phyloP scores from a whole-genome alignment of 768 basidiomycete species.

The Mycena venus region DNA sequence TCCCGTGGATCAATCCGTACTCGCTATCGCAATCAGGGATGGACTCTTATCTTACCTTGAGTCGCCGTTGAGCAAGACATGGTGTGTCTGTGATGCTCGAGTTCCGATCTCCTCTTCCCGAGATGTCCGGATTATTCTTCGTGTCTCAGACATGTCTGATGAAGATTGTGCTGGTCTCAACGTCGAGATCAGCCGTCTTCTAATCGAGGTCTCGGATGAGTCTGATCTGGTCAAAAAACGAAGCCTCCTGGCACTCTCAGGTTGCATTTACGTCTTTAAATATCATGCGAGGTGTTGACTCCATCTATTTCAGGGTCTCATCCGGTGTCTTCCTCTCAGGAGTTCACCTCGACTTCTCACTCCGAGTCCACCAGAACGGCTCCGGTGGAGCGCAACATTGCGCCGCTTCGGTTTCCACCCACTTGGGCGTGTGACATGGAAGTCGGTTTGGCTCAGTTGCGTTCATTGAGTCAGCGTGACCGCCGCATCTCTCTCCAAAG shows the following conservation, averaged over 20 bases:
- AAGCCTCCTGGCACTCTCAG: background rate
- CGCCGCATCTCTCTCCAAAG: background rate
- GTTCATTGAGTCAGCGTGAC: background rate
- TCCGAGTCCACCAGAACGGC: too few species aligned
- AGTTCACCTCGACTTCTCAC: background rate
- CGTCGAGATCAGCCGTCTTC: background rate
- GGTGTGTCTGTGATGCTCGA: background rate
- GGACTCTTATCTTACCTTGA: background rate
- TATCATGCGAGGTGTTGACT: background rate
- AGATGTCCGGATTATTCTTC: background rate
- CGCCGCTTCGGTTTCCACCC: background rate
- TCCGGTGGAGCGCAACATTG: background rate
- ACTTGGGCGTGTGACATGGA: background rate
- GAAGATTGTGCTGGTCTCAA: background rate
- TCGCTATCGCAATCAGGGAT: background rate
- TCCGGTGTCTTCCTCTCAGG: too few species aligned
- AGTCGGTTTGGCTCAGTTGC: background rate
- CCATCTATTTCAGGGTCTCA: too few species aligned
- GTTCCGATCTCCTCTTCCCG: background rate
- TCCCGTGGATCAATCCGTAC: background rate
- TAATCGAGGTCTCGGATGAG: background rate
- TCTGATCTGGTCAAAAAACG: background rate
- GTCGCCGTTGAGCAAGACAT: background rate
- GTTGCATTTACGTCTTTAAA: background rate
- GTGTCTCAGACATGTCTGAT: background rate